These are phyloP conservation scores for Salpingoeca rosetta DNA, from an alignment of 78 protist species.

Conservation along the genomic window DNA sequence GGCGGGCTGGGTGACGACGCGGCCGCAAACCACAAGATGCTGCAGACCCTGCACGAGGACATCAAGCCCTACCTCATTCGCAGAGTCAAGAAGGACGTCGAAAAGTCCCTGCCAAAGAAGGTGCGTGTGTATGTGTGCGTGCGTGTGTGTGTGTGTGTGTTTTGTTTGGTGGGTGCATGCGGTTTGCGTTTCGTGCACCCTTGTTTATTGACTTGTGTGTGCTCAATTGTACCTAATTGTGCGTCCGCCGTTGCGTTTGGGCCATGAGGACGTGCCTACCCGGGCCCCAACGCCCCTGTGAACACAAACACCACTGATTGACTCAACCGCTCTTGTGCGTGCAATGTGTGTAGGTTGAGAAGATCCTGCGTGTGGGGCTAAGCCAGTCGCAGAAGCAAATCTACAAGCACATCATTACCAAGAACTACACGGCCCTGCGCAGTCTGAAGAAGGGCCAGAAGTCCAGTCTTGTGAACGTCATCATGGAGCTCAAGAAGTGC, in stretches of 20 bases:
- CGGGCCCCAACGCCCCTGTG: no score
- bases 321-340: neutral
- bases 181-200: no score
- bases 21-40: constrained; percentile 16
- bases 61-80: constrained; percentile 76
- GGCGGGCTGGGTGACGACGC: constrained; percentile 31
- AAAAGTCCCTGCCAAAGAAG: constrained; percentile 70
- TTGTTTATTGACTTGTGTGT: no score
- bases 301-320: no score
- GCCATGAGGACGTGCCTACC: no score
- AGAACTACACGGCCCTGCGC: constrained; percentile 22
- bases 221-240: no score
- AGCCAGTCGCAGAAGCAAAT: constrained; percentile 59
- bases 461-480: constrained; percentile 61
- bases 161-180: neutral
- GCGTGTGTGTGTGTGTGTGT: neutral
- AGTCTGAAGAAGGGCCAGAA: constrained; percentile 34
- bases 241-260: no score
- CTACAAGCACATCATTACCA: constrained; percentile 54
- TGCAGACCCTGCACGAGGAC: constrained; percentile 45
- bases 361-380: constrained; percentile 76
- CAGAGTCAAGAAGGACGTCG: constrained; percentile 80
- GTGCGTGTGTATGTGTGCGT: neutral
- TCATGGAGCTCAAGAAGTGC: constrained; percentile 83
- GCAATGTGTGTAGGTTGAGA: neutral